Evolutionary conservation across 176 grass and related monocot species (phyloP), one percentile per base, ranked within the genome.

Genomic region (Alopecurus myosuroides): DNA sequence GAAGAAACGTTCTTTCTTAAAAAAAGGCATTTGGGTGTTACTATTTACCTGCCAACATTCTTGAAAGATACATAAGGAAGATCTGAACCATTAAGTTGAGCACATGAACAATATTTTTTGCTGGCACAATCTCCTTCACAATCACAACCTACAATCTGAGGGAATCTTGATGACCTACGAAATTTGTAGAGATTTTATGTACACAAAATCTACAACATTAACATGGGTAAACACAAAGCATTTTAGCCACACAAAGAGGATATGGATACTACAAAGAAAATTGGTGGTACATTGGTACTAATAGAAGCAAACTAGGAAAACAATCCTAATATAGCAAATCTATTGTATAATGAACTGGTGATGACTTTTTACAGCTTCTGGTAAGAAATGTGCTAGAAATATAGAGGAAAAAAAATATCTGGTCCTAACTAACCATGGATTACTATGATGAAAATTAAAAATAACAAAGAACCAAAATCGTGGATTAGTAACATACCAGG

Each of bases 51-150:
- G 76, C 87, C 87, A 86, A 84, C 60, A 45, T 90, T 63, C 33
- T 87, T 89, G 28, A 62, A 70, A 45, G 65, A 85, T 14, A 98
- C 96, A 28, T 98, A 98, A n/a, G 96, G 89, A 18, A 98, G 87
- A 74, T 95, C 77, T 22, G 82, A 86, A 30, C 88, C 96, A 77
- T 98, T 98, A 28, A 92, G 83, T 70, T 77, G 55, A 23, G 96
- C 96, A 78, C 96, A 98, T 69, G 85, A 85, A 45, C 96, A 98
- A 22, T 88, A 63, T 88, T 80, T 91, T 25, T 92, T 88, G 83
- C 36, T 86, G 19, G 89, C 70, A 6, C 96, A 98, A 85, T 95
- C 96, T 53, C 91, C 96, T 83, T 79, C 45, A 64, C 96, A 98
- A 19, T 90, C 79, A 9, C 96, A 98, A 18, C 96, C 93, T 34